Conservation (phyloP, 257 asterid genomes). For the Penstemon davidsonii region DNA sequence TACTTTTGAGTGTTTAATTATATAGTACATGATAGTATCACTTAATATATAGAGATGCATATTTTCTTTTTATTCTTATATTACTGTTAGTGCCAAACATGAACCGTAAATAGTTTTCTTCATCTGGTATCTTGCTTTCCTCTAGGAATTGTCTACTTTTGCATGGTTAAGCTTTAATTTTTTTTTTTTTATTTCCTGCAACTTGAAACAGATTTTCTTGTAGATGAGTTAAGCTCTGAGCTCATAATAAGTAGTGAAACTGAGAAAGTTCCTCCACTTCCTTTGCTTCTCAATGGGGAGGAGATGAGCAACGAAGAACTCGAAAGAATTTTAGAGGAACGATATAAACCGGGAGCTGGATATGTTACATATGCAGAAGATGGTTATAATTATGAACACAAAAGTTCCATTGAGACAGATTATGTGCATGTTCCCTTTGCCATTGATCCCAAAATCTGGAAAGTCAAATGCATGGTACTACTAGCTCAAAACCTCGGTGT, state of each 20-base stretch:
- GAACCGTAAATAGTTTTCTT: too few relatives aligned
- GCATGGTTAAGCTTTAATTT: background rate
- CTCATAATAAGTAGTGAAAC: constrained; percentile 38
- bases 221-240: constrained; percentile 45
- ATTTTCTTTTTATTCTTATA: background rate
- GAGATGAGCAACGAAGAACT: constrained; percentile 73
- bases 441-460: constrained; percentile 75
- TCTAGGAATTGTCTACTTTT: background rate
- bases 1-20: too few relatives aligned
- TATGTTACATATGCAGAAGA: constrained; percentile 68
- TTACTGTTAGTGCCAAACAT: too few relatives aligned
- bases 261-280: constrained; percentile 39
- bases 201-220: constrained; percentile 46
- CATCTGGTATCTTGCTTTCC: too few relatives aligned
- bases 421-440: constrained; percentile 40
- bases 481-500: constrained; percentile 3
- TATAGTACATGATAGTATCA: background rate
- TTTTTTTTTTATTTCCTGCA: background rate
- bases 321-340: constrained; percentile 63
- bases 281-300: constrained; percentile 74
- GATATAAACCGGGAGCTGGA: constrained; percentile 72
- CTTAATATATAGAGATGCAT: background rate
- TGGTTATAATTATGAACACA: constrained; percentile 56
- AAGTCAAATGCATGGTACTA: constrained; percentile 92
- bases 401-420: constrained; percentile 38